Percentiles rank a stretch among this genome's conserved stretches.
phyloP scores from a whole-genome alignment of 78 protist genomes.

The Dictyostelium purpureum region DNA sequence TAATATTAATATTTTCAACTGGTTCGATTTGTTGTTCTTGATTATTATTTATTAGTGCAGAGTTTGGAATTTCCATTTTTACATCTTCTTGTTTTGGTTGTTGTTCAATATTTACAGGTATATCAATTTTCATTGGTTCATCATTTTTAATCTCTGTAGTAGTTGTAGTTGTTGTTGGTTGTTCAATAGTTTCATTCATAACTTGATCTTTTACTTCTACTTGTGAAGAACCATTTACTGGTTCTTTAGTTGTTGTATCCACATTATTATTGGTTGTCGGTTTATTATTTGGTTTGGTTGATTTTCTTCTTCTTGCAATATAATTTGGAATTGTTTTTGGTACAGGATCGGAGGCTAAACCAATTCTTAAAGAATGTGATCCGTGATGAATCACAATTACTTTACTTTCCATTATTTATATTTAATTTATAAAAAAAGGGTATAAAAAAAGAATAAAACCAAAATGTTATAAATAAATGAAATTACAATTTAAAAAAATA shows the following conservation, averaged over 20 bases:
- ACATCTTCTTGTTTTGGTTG: neutral
- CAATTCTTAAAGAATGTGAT: slow-evolving; percentile 42
- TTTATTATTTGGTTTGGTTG: neutral
- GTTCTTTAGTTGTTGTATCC: neutral
- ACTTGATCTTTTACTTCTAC: neutral
- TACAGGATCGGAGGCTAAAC: slow-evolving; percentile 37
- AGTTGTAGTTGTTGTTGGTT: neutral
- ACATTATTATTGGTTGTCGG: neutral
- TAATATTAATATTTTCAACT: too few relatives aligned
- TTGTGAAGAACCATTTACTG: neutral
- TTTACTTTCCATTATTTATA: slow-evolving; percentile 42
- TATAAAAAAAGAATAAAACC: neutral
- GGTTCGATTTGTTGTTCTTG: too few relatives aligned
- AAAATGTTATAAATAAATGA: neutral
- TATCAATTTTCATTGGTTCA: neutral
- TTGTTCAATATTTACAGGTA: neutral
- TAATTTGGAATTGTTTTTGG: slow-evolving; percentile 39
- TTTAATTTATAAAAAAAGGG: neutral
- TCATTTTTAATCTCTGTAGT: too few relatives aligned
- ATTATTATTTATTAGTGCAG: too few relatives aligned
- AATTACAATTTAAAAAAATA: neutral
- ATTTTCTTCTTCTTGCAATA: slow-evolving; percentile 37
- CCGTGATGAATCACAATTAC: slow-evolving; percentile 72
- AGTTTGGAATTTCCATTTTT: neutral
- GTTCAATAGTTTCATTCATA: neutral